phyloP scores from a whole-genome alignment of 2,329 filamentous ascomycete genomes.

The Beauveria scarabaeidicola region DNA sequence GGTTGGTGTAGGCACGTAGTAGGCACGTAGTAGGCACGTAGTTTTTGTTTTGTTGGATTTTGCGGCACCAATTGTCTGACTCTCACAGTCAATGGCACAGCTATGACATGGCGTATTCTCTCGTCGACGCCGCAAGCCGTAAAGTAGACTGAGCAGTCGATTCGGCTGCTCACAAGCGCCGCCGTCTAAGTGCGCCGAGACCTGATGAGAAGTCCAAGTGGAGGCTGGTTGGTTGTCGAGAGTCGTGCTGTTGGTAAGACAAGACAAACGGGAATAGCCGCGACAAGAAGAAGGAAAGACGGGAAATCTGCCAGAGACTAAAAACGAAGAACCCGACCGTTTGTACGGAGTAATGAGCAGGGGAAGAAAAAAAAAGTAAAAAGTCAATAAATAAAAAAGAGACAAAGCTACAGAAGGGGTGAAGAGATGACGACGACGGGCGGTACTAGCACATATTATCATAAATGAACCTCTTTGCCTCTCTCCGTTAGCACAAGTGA shows the following conservation, averaged over 20 bases:
- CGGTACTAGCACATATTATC: neutral
- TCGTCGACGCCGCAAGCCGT: neutral
- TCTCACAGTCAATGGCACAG: neutral
- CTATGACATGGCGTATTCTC: neutral
- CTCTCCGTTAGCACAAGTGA: neutral
- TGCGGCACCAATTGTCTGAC: neutral
- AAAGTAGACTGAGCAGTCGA: neutral
- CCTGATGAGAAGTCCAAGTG: neutral
- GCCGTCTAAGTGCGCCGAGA: slow-evolving; percentile 8
- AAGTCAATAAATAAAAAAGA: neutral
- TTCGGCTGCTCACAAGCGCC: slow-evolving; percentile 4
- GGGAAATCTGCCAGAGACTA: neutral
- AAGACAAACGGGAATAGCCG: neutral
- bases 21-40: too few relatives aligned
- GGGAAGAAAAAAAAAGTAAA: neutral
- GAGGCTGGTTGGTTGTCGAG: neutral
- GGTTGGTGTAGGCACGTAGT: neutral
- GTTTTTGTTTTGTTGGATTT: neutral
- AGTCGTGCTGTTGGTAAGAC: neutral
- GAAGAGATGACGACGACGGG: neutral
- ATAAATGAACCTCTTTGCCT: slow-evolving; percentile 9
- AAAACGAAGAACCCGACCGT: neutral
- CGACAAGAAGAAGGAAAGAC: neutral
- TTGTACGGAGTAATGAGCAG: neutral
- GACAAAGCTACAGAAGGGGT: neutral